Evolutionary conservation across 306 rosid species (phyloP).

Genomic region (Alnus glutinosa): DNA sequence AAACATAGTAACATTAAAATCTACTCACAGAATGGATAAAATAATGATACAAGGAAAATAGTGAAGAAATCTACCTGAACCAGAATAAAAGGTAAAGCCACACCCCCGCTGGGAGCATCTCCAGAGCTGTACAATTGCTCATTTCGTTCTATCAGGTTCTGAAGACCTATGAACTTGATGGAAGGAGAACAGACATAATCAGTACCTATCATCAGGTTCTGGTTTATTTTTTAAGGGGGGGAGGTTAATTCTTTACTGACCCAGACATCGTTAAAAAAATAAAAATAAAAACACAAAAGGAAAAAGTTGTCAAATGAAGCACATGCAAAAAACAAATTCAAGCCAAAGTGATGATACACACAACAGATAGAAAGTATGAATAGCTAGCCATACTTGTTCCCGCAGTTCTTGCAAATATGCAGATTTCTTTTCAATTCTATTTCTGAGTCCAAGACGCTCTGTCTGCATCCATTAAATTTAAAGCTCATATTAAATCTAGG

Average conservation of each 20-base stretch:
- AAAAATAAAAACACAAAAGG: neutral
- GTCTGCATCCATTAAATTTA: conserved; percentile 52
- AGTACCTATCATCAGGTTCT: conserved; percentile 7
- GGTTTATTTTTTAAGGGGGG: neutral
- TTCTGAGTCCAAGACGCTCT: conserved; percentile 73
- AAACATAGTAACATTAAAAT: neutral
- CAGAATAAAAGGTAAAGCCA: conserved; percentile 90
- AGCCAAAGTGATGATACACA: neutral
- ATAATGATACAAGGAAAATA: conserved; percentile 16
- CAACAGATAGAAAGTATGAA: conserved; percentile 15
- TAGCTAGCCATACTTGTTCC: conserved; percentile 67
- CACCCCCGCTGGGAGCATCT: conserved; percentile 91
- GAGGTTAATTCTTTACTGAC: neutral
- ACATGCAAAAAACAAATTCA: conserved; percentile 12
- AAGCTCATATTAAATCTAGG: conserved; percentile 10
- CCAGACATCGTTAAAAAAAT: neutral
- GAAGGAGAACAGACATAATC: conserved; percentile 23
- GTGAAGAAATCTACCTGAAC: conserved; percentile 70
- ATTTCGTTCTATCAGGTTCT: conserved; percentile 84
- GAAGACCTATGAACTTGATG: conserved; percentile 80
- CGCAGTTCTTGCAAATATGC: conserved; percentile 92
- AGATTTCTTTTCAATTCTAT: conserved; percentile 84
- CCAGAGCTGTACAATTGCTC: conserved; percentile 81
- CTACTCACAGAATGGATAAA: conserved; percentile 1
- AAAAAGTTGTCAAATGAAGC: neutral